Conservation (phyloP, 73 alveolate genomes). For the Paramecium caudatum region DNA sequence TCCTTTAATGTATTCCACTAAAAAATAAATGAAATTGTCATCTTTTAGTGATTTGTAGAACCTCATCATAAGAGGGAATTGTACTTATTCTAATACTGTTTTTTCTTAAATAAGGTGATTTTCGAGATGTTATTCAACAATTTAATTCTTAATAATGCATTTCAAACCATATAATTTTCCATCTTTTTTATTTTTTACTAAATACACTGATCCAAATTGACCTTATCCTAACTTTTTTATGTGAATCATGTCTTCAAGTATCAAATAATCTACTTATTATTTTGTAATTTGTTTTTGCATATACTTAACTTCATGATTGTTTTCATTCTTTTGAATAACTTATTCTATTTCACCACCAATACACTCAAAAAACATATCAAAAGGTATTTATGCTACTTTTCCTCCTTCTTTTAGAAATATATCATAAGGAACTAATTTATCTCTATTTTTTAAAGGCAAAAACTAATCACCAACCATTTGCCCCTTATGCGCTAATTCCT, state of each 20-base stretch:
- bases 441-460: slow-evolving; percentile 78
- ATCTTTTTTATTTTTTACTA: slow-evolving; percentile 65
- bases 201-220: slow-evolving; percentile 80
- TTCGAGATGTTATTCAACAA: slow-evolving; percentile 72
- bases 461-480: slow-evolving; percentile 79
- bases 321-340: slow-evolving; percentile 70
- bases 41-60: slow-evolving; percentile 84
- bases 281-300: slow-evolving; percentile 64
- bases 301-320: slow-evolving; percentile 70
- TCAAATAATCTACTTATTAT: slow-evolving; percentile 46
- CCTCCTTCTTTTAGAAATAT: slow-evolving; percentile 78
- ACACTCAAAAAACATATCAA: slow-evolving; percentile 60
- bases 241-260: slow-evolving; percentile 63
- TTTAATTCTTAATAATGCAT: slow-evolving; percentile 78
- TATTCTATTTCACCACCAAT: slow-evolving; percentile 76
- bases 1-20: slow-evolving; percentile 84
- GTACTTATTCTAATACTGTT: slow-evolving; percentile 77
- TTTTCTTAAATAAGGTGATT: slow-evolving; percentile 77
- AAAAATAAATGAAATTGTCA: slow-evolving; percentile 79
- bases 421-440: slow-evolving; percentile 78
- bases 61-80: slow-evolving; percentile 84
- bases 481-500: slow-evolving; percentile 82
- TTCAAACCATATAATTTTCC: slow-evolving; percentile 78
- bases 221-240: slow-evolving; percentile 78
- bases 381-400: slow-evolving; percentile 61